A percentile compares a stretch with the other conserved stretches of the same genome.
Evolutionary conservation across 352 stramenopile species (phyloP).

Genomic region (Pythium vanterpoolii): DNA sequence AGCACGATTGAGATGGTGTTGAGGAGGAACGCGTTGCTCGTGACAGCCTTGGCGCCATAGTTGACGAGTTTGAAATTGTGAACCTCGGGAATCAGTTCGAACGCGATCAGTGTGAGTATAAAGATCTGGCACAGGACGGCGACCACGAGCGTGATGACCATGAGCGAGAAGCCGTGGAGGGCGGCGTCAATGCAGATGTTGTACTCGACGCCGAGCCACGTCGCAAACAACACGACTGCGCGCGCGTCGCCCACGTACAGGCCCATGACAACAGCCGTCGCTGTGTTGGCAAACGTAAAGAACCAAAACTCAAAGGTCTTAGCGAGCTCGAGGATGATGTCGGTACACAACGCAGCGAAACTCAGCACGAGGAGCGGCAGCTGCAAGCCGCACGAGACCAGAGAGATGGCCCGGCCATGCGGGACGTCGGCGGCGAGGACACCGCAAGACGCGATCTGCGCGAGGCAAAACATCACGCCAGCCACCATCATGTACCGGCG

Average conservation of each 20-base stretch:
- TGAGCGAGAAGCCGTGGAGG: constrained; percentile 3
- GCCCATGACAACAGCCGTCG: constrained; percentile 8
- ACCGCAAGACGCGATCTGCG: neutral
- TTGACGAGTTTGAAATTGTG: constrained; percentile 15
- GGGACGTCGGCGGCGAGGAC: neutral
- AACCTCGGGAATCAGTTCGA: neutral
- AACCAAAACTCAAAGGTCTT: constrained; percentile 18
- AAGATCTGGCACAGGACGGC: constrained; percentile 4
- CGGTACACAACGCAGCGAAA: neutral
- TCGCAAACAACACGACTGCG: neutral
- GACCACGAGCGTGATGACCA: constrained; percentile 1
- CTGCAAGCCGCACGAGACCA: neutral
- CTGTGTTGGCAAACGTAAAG: constrained; percentile 18
- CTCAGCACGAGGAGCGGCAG: neutral
- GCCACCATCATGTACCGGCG: neutral
- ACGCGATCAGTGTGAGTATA: neutral
- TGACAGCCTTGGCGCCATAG: constrained; percentile 4
- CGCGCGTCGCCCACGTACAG: constrained; percentile 8
- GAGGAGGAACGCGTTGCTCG: constrained; percentile 18
- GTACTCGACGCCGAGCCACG: constrained; percentile 19
- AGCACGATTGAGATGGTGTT: constrained; percentile 8
- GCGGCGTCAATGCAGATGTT: constrained; percentile 19
- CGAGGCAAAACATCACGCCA: neutral
- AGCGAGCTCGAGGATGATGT: neutral
- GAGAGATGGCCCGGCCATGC: neutral